phyloP scores from a whole-genome alignment of 169 alveolate species.

The Eimeria zaria region DNA sequence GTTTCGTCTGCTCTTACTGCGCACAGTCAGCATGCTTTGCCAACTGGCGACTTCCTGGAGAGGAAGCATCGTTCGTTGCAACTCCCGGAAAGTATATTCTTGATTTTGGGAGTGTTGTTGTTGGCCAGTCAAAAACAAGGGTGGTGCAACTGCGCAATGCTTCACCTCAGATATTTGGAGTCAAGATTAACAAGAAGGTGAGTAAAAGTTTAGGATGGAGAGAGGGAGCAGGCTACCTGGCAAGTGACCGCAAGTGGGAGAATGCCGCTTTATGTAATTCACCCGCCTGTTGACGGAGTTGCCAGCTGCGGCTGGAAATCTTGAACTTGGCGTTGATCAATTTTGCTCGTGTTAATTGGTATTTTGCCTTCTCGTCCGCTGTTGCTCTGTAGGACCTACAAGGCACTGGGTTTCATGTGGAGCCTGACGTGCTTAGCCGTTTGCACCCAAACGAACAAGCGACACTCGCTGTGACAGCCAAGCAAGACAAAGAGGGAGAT shows the following conservation, averaged over 20 bases:
- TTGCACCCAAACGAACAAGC: constrained; percentile 89
- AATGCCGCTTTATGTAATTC: not conserved
- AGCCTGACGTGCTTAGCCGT: constrained; percentile 90
- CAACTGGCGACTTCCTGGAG: constrained; percentile 46
- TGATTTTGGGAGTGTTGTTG: constrained; percentile 95
- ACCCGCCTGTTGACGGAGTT: not conserved
- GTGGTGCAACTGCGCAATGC: constrained; percentile 89
- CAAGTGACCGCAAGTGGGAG: not conserved
- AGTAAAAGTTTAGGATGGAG: not conserved
- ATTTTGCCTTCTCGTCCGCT: not conserved
- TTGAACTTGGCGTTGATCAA: not conserved
- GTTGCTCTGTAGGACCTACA: constrained; percentile 18
- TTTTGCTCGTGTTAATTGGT: not conserved
- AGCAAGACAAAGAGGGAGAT: constrained; percentile 64
- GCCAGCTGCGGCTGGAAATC: not conserved
- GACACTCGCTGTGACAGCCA: constrained; percentile 28
- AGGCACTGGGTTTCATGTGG: constrained; percentile 91
- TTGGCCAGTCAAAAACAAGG: constrained; percentile 89
- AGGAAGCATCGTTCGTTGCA: constrained; percentile 33
- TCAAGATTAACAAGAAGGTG: constrained; percentile 83
- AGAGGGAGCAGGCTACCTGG: not conserved
- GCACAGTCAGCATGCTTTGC: constrained; percentile 52
- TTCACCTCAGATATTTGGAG: constrained; percentile 76
- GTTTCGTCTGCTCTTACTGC: not conserved
- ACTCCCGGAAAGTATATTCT: constrained; percentile 92